phyloP scores from a whole-genome alignment of 2,329 filamentous ascomycete genomes.

The Byssoonygena ceratinophila region DNA sequence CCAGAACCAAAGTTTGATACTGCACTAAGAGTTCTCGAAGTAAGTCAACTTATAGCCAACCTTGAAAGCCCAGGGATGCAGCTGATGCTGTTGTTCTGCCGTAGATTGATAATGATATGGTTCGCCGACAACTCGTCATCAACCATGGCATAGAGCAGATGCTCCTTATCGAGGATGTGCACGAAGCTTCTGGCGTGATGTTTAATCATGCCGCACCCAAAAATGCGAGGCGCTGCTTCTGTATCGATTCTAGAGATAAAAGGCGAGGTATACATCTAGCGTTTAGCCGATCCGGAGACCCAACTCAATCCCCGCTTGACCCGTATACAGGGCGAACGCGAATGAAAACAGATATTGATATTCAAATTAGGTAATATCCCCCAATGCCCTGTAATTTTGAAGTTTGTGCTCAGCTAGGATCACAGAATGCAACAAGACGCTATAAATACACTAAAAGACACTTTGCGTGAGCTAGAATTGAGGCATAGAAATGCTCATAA shows the following conservation, averaged over 20 bases:
- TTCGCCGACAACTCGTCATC: slow-evolving; percentile 75
- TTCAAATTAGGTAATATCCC: slow-evolving; percentile 47
- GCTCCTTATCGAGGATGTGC: slow-evolving; percentile 59
- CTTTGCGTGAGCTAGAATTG: slow-evolving; percentile 45
- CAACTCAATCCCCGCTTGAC: slow-evolving; percentile 44
- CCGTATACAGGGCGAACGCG: slow-evolving; percentile 48
- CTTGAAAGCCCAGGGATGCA: not conserved
- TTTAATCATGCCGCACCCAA: slow-evolving; percentile 49
- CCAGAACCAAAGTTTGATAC: slow-evolving; percentile 65
- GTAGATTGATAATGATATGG: slow-evolving; percentile 64
- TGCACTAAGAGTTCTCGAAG: slow-evolving; percentile 62
- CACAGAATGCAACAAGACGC: slow-evolving; percentile 38
- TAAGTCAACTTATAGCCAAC: slow-evolving; percentile 22
- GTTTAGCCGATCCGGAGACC: slow-evolving; percentile 39
- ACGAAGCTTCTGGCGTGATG: slow-evolving; percentile 60
- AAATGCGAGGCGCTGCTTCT: slow-evolving; percentile 60
- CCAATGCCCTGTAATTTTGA: not conserved
- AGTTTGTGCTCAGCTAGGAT: slow-evolving; percentile 9
- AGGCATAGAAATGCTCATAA: slow-evolving; percentile 41
- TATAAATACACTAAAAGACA: slow-evolving; percentile 45
- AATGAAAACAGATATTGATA: slow-evolving; percentile 69
- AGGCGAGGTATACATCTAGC: slow-evolving; percentile 52
- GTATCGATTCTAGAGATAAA: slow-evolving; percentile 53
- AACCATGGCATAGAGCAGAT: slow-evolving; percentile 72
- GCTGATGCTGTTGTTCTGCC: not conserved